These are phyloP conservation scores for Rhodotorula sp. DNA, from an alignment of 1,284 basidiomycete species.

Conservation along the genomic window DNA sequence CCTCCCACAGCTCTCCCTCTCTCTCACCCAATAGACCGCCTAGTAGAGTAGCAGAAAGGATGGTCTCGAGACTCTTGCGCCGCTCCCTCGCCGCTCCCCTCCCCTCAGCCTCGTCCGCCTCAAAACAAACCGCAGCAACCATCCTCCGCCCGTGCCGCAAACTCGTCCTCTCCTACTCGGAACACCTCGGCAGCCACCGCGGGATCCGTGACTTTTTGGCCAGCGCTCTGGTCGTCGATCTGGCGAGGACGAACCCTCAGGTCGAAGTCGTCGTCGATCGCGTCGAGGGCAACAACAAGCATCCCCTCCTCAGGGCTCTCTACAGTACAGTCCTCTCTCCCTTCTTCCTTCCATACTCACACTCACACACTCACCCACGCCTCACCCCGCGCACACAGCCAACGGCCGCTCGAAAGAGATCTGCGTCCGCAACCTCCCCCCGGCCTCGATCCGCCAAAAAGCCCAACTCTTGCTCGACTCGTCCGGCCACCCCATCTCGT, in stretches of 20 bases:
- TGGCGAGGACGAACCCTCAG: constrained; percentile 51
- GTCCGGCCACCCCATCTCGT: constrained; percentile 75
- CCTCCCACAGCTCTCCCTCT: too few relatives aligned
- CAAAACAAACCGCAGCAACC: neutral
- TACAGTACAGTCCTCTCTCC: constrained; percentile 48
- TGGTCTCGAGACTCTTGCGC: constrained; percentile 17
- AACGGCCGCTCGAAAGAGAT: constrained; percentile 55
- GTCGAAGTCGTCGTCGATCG: constrained; percentile 52
- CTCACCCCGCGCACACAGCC: constrained; percentile 41
- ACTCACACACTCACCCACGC: neutral
- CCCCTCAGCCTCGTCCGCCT: constrained; percentile 1
- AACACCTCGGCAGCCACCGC: constrained; percentile 70
- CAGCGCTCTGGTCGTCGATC: constrained; percentile 40
- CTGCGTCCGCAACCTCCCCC: constrained; percentile 52
- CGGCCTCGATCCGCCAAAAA: constrained; percentile 50
- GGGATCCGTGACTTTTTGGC: constrained; percentile 65
- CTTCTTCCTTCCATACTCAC: too few relatives aligned
- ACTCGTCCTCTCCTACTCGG: constrained; percentile 78
- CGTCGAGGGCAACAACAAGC: constrained; percentile 45
- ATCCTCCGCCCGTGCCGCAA: constrained; percentile 40
- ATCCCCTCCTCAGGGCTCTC: constrained; percentile 51
- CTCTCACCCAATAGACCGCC: too few relatives aligned
- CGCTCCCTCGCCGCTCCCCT: constrained; percentile 17
- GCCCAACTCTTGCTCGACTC: constrained; percentile 73
- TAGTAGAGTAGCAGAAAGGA: neutral